Conservation (phyloP, 306 rosid species). For the Vigna angularis region DNA sequence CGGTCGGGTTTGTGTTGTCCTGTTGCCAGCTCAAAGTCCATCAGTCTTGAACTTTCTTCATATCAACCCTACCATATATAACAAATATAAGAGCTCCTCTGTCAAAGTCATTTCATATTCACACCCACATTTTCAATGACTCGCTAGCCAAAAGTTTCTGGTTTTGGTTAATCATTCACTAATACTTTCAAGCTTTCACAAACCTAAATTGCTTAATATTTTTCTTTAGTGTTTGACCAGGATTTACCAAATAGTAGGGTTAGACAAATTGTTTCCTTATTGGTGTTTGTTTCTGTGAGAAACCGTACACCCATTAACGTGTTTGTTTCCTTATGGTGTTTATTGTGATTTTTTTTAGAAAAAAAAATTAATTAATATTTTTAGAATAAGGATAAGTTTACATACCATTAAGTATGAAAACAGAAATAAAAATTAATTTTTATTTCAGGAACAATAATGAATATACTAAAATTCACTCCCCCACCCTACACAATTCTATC, state of each 20-base stretch:
- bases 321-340: no score
- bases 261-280: not conserved
- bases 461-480: no score
- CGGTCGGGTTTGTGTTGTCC: slow-evolving; percentile 38
- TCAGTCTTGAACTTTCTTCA: slow-evolving; percentile 24
- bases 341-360: no score
- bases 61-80: not conserved
- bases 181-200: not conserved
- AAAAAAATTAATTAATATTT: no score
- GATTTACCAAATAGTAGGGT: slow-evolving; percentile 3
- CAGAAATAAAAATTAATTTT: no score
- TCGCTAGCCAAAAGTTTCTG: not conserved
- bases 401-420: no score
- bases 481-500: no score
- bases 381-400: no score
- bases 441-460: no score
- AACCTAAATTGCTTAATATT: not conserved
- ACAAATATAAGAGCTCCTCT: not conserved
- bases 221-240: slow-evolving; percentile 8
- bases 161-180: not conserved
- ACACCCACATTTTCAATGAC: slow-evolving; percentile 19
- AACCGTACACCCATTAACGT: no score
- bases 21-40: slow-evolving; percentile 44
- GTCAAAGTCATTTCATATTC: slow-evolving; percentile 11
- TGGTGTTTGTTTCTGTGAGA: not conserved